Conservation (phyloP, 225 moss, liverwort and hornwort species). For the Climacium dendroides region DNA sequence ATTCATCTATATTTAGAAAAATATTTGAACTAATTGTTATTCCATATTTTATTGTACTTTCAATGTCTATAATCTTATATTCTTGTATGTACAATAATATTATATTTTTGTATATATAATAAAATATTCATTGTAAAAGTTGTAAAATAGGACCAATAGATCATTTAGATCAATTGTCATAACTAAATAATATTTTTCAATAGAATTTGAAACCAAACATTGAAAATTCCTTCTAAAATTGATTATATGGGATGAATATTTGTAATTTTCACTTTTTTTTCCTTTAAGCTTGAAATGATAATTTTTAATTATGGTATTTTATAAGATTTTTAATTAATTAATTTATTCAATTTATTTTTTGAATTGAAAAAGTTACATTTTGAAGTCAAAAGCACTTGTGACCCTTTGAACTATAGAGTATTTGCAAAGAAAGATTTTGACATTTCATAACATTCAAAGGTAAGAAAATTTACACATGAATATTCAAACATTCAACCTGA, state of each 20-base stretch:
- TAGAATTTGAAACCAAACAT: neutral
- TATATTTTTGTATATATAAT: neutral
- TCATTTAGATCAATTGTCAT: neutral
- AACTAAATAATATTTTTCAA: neutral
- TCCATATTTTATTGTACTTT: neutral
- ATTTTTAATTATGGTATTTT: neutral
- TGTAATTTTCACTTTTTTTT: neutral
- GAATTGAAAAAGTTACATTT: neutral
- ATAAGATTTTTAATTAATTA: neutral
- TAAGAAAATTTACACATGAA: neutral
- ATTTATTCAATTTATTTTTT: neutral
- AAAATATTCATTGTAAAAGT: neutral
- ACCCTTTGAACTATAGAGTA: neutral
- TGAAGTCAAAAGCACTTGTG: neutral
- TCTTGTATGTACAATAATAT: neutral
- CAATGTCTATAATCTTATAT: neutral
- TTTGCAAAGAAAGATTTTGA: neutral
- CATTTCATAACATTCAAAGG: neutral
- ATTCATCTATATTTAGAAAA: neutral
- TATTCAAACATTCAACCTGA: accelerated
- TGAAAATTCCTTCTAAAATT: neutral
- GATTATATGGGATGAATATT: neutral
- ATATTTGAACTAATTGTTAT: too few species aligned
- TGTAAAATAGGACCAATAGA: neutral
- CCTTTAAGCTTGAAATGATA: neutral